A percentile compares a stretch with the other conserved stretches of the same genome.
Conservation (phyloP, 805 yeast species). For the Saccharomycopsis sp. region DNA sequence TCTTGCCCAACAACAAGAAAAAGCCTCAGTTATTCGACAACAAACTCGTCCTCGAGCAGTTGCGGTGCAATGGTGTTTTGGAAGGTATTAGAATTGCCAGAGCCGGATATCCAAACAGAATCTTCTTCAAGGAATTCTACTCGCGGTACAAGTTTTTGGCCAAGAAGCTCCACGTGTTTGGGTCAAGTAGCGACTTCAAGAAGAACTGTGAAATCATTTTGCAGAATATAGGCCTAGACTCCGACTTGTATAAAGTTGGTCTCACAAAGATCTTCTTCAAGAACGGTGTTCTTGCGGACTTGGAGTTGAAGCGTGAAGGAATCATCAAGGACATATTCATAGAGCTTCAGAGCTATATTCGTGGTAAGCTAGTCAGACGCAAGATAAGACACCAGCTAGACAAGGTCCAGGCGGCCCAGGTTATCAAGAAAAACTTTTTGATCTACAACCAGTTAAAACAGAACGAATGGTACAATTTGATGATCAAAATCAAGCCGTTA, state of each 20-base stretch:
- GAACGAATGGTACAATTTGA: constrained; percentile 77
- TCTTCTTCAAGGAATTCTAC: constrained; percentile 74
- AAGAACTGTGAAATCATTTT: constrained; percentile 65
- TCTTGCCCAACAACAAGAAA: constrained; percentile 79
- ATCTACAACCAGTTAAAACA: constrained; percentile 41
- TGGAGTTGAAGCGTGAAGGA: constrained; percentile 72
- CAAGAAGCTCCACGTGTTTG: constrained; percentile 35
- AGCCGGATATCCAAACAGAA: constrained; percentile 93
- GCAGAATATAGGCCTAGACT: constrained; percentile 58
- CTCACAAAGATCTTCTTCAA: constrained; percentile 90
- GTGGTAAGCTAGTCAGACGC: constrained; percentile 58
- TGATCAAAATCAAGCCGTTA: constrained; percentile 67
- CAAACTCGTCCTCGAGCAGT: constrained; percentile 72
- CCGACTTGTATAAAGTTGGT: constrained; percentile 82
- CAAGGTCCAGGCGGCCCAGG: constrained; percentile 62
- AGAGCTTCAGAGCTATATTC: constrained; percentile 52
- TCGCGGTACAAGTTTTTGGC: constrained; percentile 68
- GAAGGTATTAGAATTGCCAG: constrained; percentile 97
- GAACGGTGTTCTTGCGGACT: constrained; percentile 90
- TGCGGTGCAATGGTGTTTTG: constrained; percentile 93
- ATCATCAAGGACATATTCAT: constrained; percentile 50
- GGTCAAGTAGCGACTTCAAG: constrained; percentile 39
- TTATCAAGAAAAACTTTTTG: constrained; percentile 55
- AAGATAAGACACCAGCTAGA: constrained; percentile 41
- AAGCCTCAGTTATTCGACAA: constrained; percentile 67